These are phyloP conservation scores for Naganishia sp. DNA, from an alignment of 1,284 basidiomycete species.

Conservation along the genomic window DNA sequence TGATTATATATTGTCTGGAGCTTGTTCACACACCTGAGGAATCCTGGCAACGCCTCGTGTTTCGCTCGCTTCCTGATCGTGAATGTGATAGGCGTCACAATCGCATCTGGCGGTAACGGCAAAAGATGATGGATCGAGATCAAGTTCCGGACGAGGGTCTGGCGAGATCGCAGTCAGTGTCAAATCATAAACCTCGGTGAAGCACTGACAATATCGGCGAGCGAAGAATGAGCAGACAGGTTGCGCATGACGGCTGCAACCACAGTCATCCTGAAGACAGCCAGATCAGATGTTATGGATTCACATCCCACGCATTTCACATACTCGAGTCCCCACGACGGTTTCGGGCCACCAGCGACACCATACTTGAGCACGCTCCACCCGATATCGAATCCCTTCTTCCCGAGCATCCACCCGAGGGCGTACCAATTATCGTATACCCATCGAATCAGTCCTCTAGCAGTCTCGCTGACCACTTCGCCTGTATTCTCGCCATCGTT, in stretches of 20 bases:
- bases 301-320: too few species aligned
- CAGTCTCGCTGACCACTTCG: slow-evolving; percentile 2
- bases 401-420: slow-evolving; percentile 45
- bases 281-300: too few species aligned
- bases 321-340: slow-evolving; percentile 55
- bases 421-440: slow-evolving; percentile 29
- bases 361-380: slow-evolving; percentile 47
- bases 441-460: slow-evolving; percentile 26
- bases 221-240: slow-evolving; percentile 74
- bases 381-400: slow-evolving; percentile 49
- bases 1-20: background rate
- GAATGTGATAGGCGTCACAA: slow-evolving; percentile 94
- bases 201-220: slow-evolving; percentile 75
- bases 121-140: slow-evolving; percentile 80
- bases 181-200: background rate
- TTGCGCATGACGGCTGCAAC: slow-evolving; percentile 82
- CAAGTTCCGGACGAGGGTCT: slow-evolving; percentile 73
- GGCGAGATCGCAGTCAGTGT: background rate
- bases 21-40: slow-evolving; percentile 37
- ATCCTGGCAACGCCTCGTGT: slow-evolving; percentile 56
- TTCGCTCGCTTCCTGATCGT: slow-evolving; percentile 74
- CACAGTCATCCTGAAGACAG: slow-evolving; percentile 66
- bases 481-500: background rate
- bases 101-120: slow-evolving; percentile 87
- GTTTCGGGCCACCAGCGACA: slow-evolving; percentile 48